Conservation (phyloP, 2,329 filamentous ascomycete genomes). For the Colletotrichum plurivorum region DNA sequence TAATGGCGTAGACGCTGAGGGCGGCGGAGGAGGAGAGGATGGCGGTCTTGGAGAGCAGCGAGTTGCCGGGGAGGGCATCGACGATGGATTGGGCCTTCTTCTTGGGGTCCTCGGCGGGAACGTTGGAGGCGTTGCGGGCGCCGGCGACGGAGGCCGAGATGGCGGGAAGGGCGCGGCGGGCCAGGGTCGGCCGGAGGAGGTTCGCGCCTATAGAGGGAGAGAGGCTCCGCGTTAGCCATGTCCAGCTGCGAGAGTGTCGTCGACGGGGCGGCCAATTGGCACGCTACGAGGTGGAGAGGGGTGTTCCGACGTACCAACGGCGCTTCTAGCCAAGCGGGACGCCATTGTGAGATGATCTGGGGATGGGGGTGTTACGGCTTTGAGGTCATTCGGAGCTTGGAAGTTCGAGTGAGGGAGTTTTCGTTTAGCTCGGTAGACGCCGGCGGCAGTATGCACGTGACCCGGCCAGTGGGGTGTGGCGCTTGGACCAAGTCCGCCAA, state of each 20-base stretch:
- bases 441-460: too few relatives aligned
- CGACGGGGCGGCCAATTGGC: slow-evolving; percentile 53
- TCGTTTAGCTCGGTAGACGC: slow-evolving; percentile 36
- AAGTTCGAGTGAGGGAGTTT: slow-evolving; percentile 61
- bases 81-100: slow-evolving; percentile 97
- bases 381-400: slow-evolving; percentile 61
- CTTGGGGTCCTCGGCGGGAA: slow-evolving; percentile 91
- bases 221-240: slow-evolving; percentile 44
- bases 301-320: slow-evolving; percentile 80
- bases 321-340: slow-evolving; percentile 96
- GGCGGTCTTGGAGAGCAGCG: slow-evolving; percentile 93
- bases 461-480: slow-evolving; percentile 42
- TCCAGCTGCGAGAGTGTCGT: slow-evolving; percentile 22
- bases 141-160: slow-evolving; percentile 77
- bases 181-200: slow-evolving; percentile 87
- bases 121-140: slow-evolving; percentile 79
- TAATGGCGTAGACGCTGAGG: slow-evolving; percentile 93
- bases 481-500: slow-evolving; percentile 10
- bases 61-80: slow-evolving; percentile 93
- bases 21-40: slow-evolving; percentile 94
- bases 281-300: slow-evolving; percentile 41
- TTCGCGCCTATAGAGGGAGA: slow-evolving; percentile 77
- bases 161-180: slow-evolving; percentile 81
- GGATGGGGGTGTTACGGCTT: slow-evolving; percentile 64
- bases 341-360: slow-evolving; percentile 85